Evolutionary conservation across 148 eudicot genomes (phyloP), one percentile per base, ranked within the genome.

Genomic region (Bassia scoparia): DNA sequence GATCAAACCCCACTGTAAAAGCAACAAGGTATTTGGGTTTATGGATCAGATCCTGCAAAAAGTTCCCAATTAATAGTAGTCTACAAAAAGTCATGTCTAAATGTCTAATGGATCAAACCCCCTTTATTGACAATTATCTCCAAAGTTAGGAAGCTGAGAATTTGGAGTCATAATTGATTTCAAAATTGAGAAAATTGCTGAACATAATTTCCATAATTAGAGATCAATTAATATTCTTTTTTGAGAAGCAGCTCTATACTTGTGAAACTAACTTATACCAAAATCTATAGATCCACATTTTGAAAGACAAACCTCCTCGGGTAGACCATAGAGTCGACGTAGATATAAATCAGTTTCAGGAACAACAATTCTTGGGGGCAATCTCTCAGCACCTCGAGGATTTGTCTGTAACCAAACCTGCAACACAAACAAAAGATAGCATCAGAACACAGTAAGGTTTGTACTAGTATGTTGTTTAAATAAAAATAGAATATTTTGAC

Each of bases 1-100:
- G 95, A 18, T 78, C 88, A 77, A 46, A 77, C 61, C 97, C 97
- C 76, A 89, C 97, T 21, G 97, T 89, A 76, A 92, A 92, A 75
- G 96, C 83, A 52, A 92, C 82, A 52, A 92, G 96, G 71, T 92
- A 92, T 72, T 79, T 89, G 29, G 88, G 89, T 68, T 78, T 84
- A 65, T 59, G 14, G 31, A 79, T 75, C 69, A 87, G 64, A 68
- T 92, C 97, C 96, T 92, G 92, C 84, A 81, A 68, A 41, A 24
- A 48, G 34, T 18, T 24, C 10, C 24, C 62, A 18, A 17, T 69
- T 35, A 61, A 26, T 29, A 43, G 44, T 31, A 55, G 41, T 41
- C 41, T 9, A 41, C 46, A 29, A 69, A 41, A 4, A 43, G 26
- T 18, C 50, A 43, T 2, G 43, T 26, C 33, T 5, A n/a, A 24